A percentile compares a stretch with the other conserved stretches of the same genome.
phyloP scores from a whole-genome alignment of 305 asterid genomes.

The Solanum hybrid region DNA sequence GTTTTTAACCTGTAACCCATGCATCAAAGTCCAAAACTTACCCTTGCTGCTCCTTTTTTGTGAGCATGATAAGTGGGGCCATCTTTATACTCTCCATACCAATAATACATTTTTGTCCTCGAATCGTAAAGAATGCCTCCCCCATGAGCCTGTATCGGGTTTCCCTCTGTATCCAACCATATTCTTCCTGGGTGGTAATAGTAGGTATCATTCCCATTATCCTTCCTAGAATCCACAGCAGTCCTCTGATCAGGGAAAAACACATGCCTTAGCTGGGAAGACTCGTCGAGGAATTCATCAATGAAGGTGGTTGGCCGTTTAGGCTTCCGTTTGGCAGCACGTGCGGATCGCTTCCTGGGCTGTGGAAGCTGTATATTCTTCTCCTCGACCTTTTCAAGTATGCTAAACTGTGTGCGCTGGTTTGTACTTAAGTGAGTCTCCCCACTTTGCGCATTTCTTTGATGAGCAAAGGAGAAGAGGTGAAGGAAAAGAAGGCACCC shows the following conservation, averaged over 20 bases:
- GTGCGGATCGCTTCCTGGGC: slow-evolving; percentile 64
- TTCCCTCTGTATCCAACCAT: slow-evolving; percentile 89
- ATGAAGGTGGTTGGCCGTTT: slow-evolving; percentile 48
- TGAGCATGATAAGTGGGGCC: slow-evolving; percentile 91
- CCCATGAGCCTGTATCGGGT: slow-evolving; percentile 92
- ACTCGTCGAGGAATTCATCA: slow-evolving; percentile 81
- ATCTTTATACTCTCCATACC: slow-evolving; percentile 97
- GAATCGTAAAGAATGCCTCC: slow-evolving; percentile 78
- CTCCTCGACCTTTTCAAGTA: slow-evolving; percentile 69
- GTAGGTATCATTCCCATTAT: slow-evolving; percentile 35
- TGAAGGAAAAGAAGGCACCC: slow-evolving; percentile 58
- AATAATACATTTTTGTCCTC: slow-evolving; percentile 51
- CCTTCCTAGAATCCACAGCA: slow-evolving; percentile 50
- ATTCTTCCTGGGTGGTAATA: slow-evolving; percentile 64
- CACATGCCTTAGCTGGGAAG: slow-evolving; percentile 61
- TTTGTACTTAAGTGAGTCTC: slow-evolving; percentile 15
- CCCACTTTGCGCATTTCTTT: slow-evolving; percentile 20
- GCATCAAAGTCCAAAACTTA: slow-evolving; percentile 18
- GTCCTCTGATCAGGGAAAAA: slow-evolving; percentile 53
- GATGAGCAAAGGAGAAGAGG: slow-evolving; percentile 38
- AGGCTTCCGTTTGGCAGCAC: slow-evolving; percentile 75
- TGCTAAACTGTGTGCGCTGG: slow-evolving; percentile 33
- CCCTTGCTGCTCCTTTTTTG: slow-evolving; percentile 84
- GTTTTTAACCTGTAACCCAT: not conserved
- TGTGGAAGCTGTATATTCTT: slow-evolving; percentile 64